phyloP scores from a whole-genome alignment of 2,329 filamentous ascomycete species.

The Penicillium sp. region DNA sequence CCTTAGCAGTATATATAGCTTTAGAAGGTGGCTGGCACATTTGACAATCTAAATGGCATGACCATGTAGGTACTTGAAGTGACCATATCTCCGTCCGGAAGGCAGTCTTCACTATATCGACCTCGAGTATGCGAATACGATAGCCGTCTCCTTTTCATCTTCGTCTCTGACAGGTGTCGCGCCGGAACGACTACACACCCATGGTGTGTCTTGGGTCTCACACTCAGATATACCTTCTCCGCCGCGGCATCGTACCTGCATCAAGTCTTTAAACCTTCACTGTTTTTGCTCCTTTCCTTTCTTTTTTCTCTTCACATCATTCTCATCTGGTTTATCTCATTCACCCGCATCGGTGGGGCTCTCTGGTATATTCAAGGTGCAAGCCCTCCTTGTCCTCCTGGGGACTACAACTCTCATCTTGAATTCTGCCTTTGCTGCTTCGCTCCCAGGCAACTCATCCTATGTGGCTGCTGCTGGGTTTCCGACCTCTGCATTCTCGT shows the following conservation, averaged over 20 bases:
- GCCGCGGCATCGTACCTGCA: conserved; percentile 1
- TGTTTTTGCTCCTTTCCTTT: not conserved
- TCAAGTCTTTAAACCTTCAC: not conserved
- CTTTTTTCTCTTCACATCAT: not conserved
- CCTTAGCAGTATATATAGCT: no score
- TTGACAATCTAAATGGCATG: no score
- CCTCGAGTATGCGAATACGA: no score
- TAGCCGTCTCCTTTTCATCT: no score
- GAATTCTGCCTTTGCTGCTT: conserved; percentile 2
- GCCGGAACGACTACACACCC: no score
- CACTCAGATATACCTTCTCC: not conserved
- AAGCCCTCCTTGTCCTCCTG: conserved; percentile 7
- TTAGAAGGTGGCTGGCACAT: no score
- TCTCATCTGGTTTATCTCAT: not conserved
- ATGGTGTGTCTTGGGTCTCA: no score
- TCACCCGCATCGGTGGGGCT: not conserved
- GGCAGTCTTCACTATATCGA: no score
- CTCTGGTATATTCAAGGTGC: conserved; percentile 4
- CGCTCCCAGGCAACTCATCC: conserved; percentile 22
- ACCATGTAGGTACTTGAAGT: no score
- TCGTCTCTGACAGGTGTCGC: no score
- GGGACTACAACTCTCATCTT: not conserved
- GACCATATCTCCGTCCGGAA: no score
- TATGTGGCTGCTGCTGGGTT: conserved; percentile 46
- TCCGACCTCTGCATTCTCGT: conserved; percentile 52